These are phyloP conservation scores for Pseudozyma flocculosa DNA, from an alignment of 1,284 basidiomycete genomes.

Conservation along the genomic window DNA sequence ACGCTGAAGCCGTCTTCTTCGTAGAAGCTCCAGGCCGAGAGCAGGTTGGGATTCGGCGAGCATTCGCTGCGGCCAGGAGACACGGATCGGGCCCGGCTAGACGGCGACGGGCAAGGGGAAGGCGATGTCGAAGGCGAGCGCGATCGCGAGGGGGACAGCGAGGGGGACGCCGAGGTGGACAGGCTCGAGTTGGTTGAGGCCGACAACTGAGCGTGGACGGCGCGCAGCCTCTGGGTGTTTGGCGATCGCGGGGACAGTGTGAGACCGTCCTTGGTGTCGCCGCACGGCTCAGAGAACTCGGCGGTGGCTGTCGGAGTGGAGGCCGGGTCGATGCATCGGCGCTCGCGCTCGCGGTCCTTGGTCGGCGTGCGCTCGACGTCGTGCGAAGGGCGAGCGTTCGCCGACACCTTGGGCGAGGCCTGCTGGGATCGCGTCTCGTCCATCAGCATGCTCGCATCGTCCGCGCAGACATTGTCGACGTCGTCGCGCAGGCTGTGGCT, in stretches of 20 bases:
- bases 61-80: neutral
- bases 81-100: no score
- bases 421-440: neutral
- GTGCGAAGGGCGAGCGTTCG: neutral
- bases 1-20: neutral
- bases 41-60: neutral
- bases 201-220: slow-evolving; percentile 1
- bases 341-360: slow-evolving; percentile 5
- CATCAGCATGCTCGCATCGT: no score
- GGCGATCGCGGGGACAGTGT: slow-evolving; percentile 23
- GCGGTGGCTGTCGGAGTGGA: slow-evolving; percentile 13
- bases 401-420: no score
- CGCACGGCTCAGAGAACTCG: neutral
- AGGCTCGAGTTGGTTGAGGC: slow-evolving; percentile 5
- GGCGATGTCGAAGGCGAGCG: slow-evolving; percentile 25
- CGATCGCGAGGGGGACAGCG: slow-evolving; percentile 19
- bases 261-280: slow-evolving; percentile 1
- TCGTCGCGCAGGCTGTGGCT: no score
- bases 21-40: neutral
- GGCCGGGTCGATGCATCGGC: slow-evolving; percentile 6
- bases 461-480: no score
- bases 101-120: slow-evolving; percentile 22
- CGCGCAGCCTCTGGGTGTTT: slow-evolving; percentile 9
- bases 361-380: slow-evolving; percentile 33
- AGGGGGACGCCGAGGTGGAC: slow-evolving; percentile 7